Conservation (phyloP, 768 basidiomycete species). For the Lepiota subincarnata region DNA sequence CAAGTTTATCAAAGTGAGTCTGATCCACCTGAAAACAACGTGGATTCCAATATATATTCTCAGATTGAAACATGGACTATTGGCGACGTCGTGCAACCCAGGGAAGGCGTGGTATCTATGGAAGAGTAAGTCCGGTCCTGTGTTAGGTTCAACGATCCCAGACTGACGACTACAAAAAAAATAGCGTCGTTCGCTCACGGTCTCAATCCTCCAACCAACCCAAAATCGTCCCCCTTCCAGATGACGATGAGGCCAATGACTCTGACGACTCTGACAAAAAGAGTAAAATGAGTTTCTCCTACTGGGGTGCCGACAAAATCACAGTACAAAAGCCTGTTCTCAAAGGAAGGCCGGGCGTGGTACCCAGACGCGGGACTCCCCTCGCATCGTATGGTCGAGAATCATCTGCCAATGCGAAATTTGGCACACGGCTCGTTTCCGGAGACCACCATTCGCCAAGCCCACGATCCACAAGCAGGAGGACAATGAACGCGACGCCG, state of each 20-base stretch:
- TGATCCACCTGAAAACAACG: background rate
- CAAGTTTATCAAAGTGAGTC: constrained; percentile 80
- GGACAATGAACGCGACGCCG: constrained; percentile 46
- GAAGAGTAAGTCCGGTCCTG: constrained; percentile 69
- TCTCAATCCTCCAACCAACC: constrained; percentile 57
- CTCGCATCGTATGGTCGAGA: constrained; percentile 67
- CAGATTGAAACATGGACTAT: constrained; percentile 89
- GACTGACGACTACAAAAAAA: constrained; percentile 10
- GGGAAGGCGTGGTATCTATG: constrained; percentile 83
- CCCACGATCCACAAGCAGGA: constrained; percentile 60
- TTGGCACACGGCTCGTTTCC: constrained; percentile 78
- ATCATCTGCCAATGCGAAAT: constrained; percentile 90
- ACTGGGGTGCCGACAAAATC: constrained; percentile 90
- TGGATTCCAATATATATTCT: background rate
- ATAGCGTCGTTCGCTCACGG: constrained; percentile 69
- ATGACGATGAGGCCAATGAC: constrained; percentile 57
- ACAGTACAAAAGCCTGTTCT: constrained; percentile 77
- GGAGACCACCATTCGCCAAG: constrained; percentile 41
- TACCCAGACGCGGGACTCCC: constrained; percentile 39
- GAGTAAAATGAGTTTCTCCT: constrained; percentile 93
- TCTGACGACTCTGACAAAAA: constrained; percentile 86
- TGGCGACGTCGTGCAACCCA: constrained; percentile 68
- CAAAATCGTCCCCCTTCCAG: constrained; percentile 63
- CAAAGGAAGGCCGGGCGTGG: constrained; percentile 39
- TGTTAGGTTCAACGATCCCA: background rate